phyloP scores from a whole-genome alignment of 2,329 filamentous ascomycete species.

The Venturia aucupariae region DNA sequence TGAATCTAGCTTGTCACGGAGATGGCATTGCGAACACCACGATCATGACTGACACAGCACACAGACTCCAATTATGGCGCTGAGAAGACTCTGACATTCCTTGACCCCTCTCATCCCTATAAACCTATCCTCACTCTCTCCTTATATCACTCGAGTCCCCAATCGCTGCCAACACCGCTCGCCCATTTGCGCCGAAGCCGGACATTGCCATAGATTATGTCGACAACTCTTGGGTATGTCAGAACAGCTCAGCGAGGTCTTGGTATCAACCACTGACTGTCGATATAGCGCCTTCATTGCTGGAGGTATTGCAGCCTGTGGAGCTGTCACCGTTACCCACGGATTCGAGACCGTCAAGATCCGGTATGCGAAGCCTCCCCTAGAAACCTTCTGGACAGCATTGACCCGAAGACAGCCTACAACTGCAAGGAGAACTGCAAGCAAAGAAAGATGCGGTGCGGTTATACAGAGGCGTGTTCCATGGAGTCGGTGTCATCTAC shows the following conservation, averaged over 20 bases:
- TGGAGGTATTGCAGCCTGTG: slow-evolving; percentile 92
- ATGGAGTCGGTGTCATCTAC: slow-evolving; percentile 83
- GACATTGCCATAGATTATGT: slow-evolving; percentile 2
- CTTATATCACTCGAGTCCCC: neutral
- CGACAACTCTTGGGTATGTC: slow-evolving; percentile 11
- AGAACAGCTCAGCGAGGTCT: neutral
- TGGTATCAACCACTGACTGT: slow-evolving; percentile 14
- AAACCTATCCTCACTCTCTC: neutral
- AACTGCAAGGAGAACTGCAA: slow-evolving; percentile 92
- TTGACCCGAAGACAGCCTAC: slow-evolving; percentile 54
- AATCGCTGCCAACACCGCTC: neutral
- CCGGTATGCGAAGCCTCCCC: slow-evolving; percentile 47
- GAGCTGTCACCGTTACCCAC: slow-evolving; percentile 93
- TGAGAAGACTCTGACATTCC: neutral
- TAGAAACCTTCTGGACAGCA: neutral
- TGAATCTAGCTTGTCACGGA: neutral
- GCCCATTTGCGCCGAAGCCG: neutral
- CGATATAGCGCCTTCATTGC: slow-evolving; percentile 71
- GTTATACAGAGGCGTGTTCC: slow-evolving; percentile 83
- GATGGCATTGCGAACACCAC: neutral
- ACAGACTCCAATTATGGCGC: neutral
- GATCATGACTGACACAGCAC: neutral
- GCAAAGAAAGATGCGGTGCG: slow-evolving; percentile 74
- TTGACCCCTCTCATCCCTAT: neutral
- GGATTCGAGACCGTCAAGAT: slow-evolving; percentile 99